Conservation (phyloP, 441 rosid species). For the Aleurites moluccanus region DNA sequence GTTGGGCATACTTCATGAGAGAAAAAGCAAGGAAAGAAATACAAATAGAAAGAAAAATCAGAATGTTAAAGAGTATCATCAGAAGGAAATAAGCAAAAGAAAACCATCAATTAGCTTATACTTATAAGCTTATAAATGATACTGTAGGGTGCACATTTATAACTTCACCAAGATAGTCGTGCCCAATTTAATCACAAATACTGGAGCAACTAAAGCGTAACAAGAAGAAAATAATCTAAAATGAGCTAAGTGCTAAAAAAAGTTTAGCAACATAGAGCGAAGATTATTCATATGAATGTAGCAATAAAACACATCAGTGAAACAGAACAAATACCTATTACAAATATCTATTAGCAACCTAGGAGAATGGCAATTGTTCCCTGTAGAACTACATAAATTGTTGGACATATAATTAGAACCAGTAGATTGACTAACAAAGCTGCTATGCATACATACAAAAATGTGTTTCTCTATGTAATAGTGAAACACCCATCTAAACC, state of each 20-base stretch:
- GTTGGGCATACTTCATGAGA: conserved; percentile 65
- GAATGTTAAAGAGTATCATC: conserved; percentile 3
- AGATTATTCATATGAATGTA: not conserved
- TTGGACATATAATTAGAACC: not conserved
- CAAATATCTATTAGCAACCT: not conserved
- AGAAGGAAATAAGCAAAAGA: conserved; percentile 14
- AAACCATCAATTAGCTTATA: not conserved
- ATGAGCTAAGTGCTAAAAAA: not conserved
- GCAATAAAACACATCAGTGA: not conserved
- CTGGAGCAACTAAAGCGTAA: not conserved
- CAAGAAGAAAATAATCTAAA: not conserved
- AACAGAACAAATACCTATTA: not conserved
- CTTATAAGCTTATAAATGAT: not conserved
- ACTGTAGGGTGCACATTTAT: not conserved
- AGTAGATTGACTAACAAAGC: not conserved
- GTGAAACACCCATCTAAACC: not conserved
- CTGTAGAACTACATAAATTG: too few species aligned
- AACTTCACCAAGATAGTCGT: not conserved
- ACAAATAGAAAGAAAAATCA: not conserved
- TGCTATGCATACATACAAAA: not conserved
- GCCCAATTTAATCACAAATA: not conserved
- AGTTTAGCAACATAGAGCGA: not conserved
- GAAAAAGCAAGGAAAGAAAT: conserved; percentile 19
- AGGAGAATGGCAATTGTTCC: not conserved
- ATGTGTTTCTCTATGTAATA: not conserved